phyloP scores from a whole-genome alignment of 345 rosid genomes.

The Salix purpurea region DNA sequence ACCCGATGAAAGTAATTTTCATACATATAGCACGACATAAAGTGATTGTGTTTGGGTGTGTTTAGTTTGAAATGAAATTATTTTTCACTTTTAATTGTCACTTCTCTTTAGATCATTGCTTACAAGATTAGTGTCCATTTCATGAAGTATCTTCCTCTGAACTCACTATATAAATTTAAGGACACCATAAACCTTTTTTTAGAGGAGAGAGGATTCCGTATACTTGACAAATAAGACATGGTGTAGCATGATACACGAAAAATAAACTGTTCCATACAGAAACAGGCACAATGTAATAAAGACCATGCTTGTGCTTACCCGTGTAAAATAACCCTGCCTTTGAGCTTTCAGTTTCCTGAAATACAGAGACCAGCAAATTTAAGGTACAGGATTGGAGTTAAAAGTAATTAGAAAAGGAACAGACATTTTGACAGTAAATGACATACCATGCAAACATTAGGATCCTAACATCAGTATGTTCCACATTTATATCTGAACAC shows the following conservation, averaged over 20 bases:
- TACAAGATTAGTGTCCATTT: too few species aligned
- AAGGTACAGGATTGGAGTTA: slow-evolving; percentile 1
- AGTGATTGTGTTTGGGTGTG: too few species aligned
- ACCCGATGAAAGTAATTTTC: too few species aligned
- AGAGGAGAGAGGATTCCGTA: neutral
- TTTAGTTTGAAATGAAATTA: too few species aligned
- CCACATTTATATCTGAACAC: slow-evolving; percentile 43
- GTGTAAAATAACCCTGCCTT: slow-evolving; percentile 48
- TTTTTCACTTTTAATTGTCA: too few species aligned
- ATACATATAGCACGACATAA: too few species aligned
- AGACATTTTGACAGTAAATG: neutral
- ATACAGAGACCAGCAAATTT: slow-evolving; percentile 3
- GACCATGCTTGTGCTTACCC: slow-evolving; percentile 20
- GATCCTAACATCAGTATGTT: slow-evolving; percentile 45
- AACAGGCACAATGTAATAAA: neutral
- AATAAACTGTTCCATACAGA: neutral
- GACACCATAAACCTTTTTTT: too few species aligned
- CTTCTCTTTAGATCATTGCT: too few species aligned
- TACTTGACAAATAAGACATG: neutral
- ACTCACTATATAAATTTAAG: too few species aligned
- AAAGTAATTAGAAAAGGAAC: neutral
- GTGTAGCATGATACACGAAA: too few species aligned
- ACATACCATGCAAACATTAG: slow-evolving; percentile 54
- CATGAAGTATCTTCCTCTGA: neutral
- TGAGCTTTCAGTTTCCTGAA: slow-evolving; percentile 53